phyloP scores from a whole-genome alignment of 306 rosid genomes.

The Malus domestica region DNA sequence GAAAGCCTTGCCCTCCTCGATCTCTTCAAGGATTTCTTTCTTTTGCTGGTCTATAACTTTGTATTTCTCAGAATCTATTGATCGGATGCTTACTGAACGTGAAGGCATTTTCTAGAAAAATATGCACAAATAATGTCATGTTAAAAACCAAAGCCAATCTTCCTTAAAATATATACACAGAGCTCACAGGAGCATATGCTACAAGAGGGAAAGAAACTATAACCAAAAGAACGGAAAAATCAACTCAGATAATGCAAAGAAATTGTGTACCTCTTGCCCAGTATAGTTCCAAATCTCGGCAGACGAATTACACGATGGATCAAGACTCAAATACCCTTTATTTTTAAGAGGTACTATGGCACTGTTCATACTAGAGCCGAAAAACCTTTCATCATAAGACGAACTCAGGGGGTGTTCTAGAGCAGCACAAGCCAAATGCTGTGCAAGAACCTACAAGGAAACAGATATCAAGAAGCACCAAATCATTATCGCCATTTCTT shows the following conservation, averaged over 20 bases:
- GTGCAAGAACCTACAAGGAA: constrained; percentile 66
- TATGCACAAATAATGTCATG: neutral
- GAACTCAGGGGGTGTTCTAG: constrained; percentile 59
- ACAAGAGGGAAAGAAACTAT: neutral
- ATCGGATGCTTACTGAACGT: constrained; percentile 61
- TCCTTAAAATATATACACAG: neutral
- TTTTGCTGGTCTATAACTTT: constrained; percentile 52
- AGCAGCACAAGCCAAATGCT: constrained; percentile 89
- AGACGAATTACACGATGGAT: constrained; percentile 40
- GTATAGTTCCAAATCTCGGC: constrained; percentile 70
- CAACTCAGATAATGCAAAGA: constrained; percentile 14
- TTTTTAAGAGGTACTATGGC: constrained; percentile 47
- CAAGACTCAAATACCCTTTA: constrained; percentile 50
- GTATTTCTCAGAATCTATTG: constrained; percentile 69
- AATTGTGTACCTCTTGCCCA: constrained; percentile 55
- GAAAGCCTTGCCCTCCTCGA: constrained; percentile 95
- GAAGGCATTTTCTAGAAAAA: constrained; percentile 68
- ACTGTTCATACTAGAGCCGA: constrained; percentile 57
- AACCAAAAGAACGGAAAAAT: constrained; percentile 17
- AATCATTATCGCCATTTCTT: constrained; percentile 2
- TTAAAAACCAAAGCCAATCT: constrained; percentile 1
- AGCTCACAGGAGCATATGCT: constrained; percentile 5
- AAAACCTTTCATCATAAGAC: constrained; percentile 61
- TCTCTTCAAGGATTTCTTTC: constrained; percentile 74
- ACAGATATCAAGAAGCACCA: constrained; percentile 18